Base-by-base conservation (phyloP, 2,329 filamentous ascomycete genomes). In the Penicillium rolfsii region DNA sequence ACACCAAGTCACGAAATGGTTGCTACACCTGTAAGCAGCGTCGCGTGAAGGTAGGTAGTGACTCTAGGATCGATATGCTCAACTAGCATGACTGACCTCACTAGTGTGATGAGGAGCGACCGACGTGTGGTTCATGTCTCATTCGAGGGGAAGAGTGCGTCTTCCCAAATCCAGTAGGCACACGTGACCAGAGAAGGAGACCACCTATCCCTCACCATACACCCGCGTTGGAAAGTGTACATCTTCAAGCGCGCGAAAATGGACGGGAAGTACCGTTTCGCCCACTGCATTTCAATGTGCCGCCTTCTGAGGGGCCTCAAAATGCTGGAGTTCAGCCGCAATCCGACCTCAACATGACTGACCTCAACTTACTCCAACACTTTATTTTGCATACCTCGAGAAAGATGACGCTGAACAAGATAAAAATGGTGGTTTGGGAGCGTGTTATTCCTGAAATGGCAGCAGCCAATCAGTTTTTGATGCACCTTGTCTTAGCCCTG, bases 401-500 rank as follows among this genome's bases (percentile, higher is more conserved):
- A 16, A 49, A 57, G 24, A 64, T 69, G 63, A 58, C 52, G 4
- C 43, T 67, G 1, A 40, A 64, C 45, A 24, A 46, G 12, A 30
- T 5, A 2, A 61, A 63, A 50, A 28, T 2, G 2, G 19, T 56
- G 16, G 36, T 63, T 3, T 71, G 67, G 70, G 55, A 69, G 41
- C 61, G 40, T 5, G 54, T 68, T 1, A 62, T 72, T n/a, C 69
- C 69, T 4, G 64, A 68, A 12, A 36, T 70, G 0, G 70, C 67
- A 8, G n/a, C 59, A 5, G 56, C 52, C 1, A 54, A 67, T 14
- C 57, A 61, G 14, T 69, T 60, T 26, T 14, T 72, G 36, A 72
- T 72, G 70, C 68, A 70, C 52, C 45, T 72, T n/a, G 55, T 70
- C 33, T 56, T 72, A 3, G 68, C 68, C 8, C 52, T 72, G n/a